phyloP scores from a whole-genome alignment of 2,329 filamentous ascomycete genomes.

The Trichoderma sp. region DNA sequence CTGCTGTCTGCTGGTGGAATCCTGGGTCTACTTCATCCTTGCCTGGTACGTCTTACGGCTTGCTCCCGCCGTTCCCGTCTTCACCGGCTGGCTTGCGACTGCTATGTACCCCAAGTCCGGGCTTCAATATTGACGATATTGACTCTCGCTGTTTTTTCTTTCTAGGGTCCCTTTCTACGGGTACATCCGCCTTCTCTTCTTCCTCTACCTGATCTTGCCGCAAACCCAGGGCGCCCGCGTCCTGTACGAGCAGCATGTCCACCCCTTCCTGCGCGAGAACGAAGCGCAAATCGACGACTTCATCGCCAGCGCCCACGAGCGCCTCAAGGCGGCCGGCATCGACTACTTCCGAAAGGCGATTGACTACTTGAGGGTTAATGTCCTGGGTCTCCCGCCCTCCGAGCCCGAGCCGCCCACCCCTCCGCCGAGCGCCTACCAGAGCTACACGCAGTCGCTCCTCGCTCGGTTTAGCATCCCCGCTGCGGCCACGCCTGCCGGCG shows the following conservation, averaged over 20 bases:
- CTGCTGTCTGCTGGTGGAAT: constrained; percentile 78
- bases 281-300: constrained; percentile 88
- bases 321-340: constrained; percentile 74
- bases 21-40: constrained; percentile 84
- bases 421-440: constrained; percentile 50
- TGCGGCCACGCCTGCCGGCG: constrained; percentile 56
- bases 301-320: constrained; percentile 79
- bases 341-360: constrained; percentile 72
- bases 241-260: constrained; percentile 81
- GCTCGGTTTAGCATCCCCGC: constrained; percentile 83
- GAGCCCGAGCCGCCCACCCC: constrained; percentile 43
- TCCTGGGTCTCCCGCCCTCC: constrained; percentile 73
- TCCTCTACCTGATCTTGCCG: constrained; percentile 94
- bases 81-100: constrained; percentile 1
- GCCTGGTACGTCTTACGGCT: constrained; percentile 60
- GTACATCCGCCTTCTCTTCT: constrained; percentile 82
- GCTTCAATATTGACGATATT: background rate
- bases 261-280: constrained; percentile 86
- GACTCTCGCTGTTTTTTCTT: background rate
- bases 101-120: background rate
- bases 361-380: constrained; percentile 71
- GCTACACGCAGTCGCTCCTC: constrained; percentile 80
- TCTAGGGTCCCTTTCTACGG: constrained; percentile 86
- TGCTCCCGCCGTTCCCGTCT: background rate
- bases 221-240: constrained; percentile 91